phyloP scores from a whole-genome alignment of 2,329 filamentous ascomycete genomes.

The Aspergillus flavus region DNA sequence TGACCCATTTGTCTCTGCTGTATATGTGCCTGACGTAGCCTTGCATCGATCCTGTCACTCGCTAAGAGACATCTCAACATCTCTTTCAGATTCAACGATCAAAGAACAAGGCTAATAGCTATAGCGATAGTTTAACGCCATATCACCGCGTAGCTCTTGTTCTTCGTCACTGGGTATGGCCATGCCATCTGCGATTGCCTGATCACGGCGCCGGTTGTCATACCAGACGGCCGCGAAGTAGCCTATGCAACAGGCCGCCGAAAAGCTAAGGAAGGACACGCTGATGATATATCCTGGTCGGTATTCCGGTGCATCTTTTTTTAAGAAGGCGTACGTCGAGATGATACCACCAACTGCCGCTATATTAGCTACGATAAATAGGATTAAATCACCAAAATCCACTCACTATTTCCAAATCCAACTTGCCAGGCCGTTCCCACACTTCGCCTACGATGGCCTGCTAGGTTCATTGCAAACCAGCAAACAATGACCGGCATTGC shows the following conservation, averaged over 20 bases:
- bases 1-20: neutral
- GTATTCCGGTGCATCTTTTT: constrained; percentile 69
- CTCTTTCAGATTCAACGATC: neutral
- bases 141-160: constrained; percentile 41
- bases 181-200: constrained; percentile 26
- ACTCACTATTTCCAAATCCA: constrained; percentile 68
- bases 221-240: constrained; percentile 42
- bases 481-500: constrained; percentile 89
- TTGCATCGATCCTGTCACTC: neutral
- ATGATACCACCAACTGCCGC: constrained; percentile 70
- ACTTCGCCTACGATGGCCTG: constrained; percentile 69
- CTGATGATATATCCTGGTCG: constrained; percentile 75
- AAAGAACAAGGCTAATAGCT: constrained; percentile 27
- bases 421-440: constrained; percentile 77
- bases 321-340: constrained; percentile 69
- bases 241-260: constrained; percentile 53
- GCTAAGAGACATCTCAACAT: neutral
- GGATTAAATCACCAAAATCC: neutral
- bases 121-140: constrained; percentile 47
- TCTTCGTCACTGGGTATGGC: constrained; percentile 28
- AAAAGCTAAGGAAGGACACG: constrained; percentile 72
- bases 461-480: constrained; percentile 81
- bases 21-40: neutral
- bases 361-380: constrained; percentile 11
- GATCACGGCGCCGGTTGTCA: constrained; percentile 46